Evolutionary conservation across 129 eudicot genomes (phyloP).

Genomic region (Escallonia herrerae): DNA sequence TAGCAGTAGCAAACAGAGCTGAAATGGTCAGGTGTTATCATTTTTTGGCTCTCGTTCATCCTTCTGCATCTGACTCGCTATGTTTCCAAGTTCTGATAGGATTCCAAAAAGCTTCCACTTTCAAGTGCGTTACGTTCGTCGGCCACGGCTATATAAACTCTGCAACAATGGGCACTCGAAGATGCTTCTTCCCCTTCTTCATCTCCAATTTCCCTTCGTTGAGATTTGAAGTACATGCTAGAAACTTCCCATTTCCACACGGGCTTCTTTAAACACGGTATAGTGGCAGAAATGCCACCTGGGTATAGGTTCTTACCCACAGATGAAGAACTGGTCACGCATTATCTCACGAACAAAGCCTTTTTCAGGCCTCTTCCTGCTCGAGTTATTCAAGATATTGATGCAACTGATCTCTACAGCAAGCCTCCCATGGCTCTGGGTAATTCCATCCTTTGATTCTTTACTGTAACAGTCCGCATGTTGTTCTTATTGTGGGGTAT

Average conservation of each 20-base stretch:
- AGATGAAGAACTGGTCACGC: conserved; percentile 1
- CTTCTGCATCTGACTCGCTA: no score
- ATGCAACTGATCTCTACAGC: background rate
- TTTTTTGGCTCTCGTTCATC: no score
- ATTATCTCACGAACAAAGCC: conserved; percentile 1
- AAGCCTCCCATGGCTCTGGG: background rate
- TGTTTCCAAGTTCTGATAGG: background rate
- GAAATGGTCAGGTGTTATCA: no score
- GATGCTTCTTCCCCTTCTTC: background rate
- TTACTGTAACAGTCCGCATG: no score
- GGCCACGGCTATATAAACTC: background rate
- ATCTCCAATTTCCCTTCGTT: background rate
- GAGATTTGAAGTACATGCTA: background rate
- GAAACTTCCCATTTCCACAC: background rate
- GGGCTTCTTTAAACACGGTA: background rate
- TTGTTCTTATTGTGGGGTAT: background rate
- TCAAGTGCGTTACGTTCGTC: background rate
- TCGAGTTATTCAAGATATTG: conserved; percentile 2
- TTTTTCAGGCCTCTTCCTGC: background rate
- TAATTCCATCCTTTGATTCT: background rate
- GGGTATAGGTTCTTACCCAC: conserved; percentile 5
- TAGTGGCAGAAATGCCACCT: background rate
- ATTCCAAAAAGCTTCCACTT: background rate
- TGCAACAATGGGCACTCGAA: background rate
- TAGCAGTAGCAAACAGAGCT: no score